These are phyloP conservation scores for Vishniacozyma victoriae DNA, from an alignment of 768 basidiomycete genomes.

Conservation along the genomic window DNA sequence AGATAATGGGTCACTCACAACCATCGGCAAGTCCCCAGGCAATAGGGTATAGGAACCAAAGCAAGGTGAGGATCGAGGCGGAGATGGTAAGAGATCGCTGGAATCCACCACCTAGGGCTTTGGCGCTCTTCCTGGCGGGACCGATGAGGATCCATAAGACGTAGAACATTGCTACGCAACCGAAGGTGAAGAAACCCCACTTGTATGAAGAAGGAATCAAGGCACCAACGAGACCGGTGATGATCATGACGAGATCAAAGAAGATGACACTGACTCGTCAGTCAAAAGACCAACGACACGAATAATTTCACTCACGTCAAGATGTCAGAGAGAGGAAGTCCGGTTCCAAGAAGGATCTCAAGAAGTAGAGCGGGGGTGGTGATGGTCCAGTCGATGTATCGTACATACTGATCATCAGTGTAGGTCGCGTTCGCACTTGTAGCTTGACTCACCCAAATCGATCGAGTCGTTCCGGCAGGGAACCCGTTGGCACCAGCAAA, in stretches of 20 bases:
- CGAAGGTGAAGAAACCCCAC: constrained; percentile 53
- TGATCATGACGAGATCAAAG: constrained; percentile 53
- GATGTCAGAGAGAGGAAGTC: constrained; percentile 53
- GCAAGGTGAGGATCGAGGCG: constrained; percentile 53
- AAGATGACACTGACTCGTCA: constrained; percentile 52
- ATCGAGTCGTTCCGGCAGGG: constrained; percentile 47
- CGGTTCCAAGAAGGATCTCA: constrained; percentile 52
- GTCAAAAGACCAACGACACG: no score
- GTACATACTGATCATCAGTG: constrained; percentile 13
- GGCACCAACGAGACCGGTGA: constrained; percentile 53
- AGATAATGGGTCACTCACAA: background rate
- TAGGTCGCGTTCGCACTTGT: background rate
- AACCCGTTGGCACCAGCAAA: constrained; percentile 48
- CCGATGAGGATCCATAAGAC: constrained; percentile 50
- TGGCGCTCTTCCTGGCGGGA: constrained; percentile 35
- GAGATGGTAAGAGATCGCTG: constrained; percentile 43
- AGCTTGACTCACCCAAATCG: constrained; percentile 50
- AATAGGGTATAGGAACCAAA: constrained; percentile 58
- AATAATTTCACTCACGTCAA: constrained; percentile 7
- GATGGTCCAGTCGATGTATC: constrained; percentile 53
- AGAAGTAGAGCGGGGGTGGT: constrained; percentile 56
- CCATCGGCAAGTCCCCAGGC: constrained; percentile 52
- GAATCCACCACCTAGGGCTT: constrained; percentile 36
- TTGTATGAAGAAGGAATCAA: constrained; percentile 56
- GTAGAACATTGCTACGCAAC: constrained; percentile 52